Evolutionary conservation across 768 basidiomycete genomes (phyloP).

Genomic region (Rhodotorula graminis): DNA sequence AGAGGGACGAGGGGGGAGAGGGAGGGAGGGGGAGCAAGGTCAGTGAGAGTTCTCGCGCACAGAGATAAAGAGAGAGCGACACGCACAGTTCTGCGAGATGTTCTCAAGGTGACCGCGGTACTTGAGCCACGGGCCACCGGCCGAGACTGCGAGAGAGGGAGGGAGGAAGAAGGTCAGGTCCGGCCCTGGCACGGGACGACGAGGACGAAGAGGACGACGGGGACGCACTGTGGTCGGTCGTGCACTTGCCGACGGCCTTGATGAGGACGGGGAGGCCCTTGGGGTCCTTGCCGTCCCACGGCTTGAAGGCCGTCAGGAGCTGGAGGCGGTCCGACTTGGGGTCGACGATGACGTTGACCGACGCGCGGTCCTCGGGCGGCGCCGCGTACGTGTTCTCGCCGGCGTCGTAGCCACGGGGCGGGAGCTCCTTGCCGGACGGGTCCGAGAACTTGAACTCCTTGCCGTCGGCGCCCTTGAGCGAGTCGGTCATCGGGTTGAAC

Average conservation of each 20-base stretch:
- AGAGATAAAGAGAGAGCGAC: background rate
- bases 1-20: no score
- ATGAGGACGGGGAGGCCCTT: constrained; percentile 85
- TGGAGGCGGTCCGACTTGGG: constrained; percentile 85
- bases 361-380: constrained; percentile 76
- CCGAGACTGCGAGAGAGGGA: constrained; percentile 51
- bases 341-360: constrained; percentile 78
- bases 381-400: constrained; percentile 96
- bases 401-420: constrained; percentile 90
- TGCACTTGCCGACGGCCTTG: constrained; percentile 98
- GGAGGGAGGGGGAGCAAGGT: background rate
- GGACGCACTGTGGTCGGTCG: constrained; percentile 57
- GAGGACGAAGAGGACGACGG: background rate
- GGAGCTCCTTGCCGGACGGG: constrained; percentile 85
- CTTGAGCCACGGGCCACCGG: constrained; percentile 99
- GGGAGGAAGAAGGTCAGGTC: constrained; percentile 59
- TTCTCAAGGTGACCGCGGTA: constrained; percentile 98
- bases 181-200: background rate
- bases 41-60: background rate
- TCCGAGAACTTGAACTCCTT: constrained; percentile 96
- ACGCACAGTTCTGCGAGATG: constrained; percentile 88
- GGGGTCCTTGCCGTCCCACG: constrained; percentile 91
- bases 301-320: constrained; percentile 76
- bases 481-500: constrained; percentile 94
- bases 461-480: constrained; percentile 80